Evolutionary conservation across 805 yeast species (phyloP).

Genomic region (Nadsonia fulvescens): DNA sequence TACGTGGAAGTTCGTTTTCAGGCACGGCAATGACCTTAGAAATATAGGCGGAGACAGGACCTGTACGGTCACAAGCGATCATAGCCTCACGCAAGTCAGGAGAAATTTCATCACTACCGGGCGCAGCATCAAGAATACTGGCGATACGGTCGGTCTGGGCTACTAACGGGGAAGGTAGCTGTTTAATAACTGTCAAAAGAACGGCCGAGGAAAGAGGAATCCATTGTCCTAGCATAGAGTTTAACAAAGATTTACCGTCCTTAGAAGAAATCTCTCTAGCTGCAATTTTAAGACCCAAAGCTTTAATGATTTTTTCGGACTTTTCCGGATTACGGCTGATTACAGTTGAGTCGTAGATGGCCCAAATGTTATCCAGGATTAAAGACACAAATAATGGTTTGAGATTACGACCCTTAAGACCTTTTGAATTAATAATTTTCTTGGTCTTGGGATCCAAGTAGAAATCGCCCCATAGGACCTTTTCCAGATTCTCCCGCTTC

Average conservation of each 20-base stretch:
- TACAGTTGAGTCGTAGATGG: slow-evolving; percentile 57
- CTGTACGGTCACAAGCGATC: slow-evolving; percentile 44
- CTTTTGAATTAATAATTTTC: slow-evolving; percentile 38
- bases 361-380: slow-evolving; percentile 83
- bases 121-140: slow-evolving; percentile 41
- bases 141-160: slow-evolving; percentile 65
- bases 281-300: slow-evolving; percentile 46
- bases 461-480: slow-evolving; percentile 92
- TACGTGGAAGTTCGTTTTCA: slow-evolving; percentile 55
- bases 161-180: slow-evolving; percentile 61
- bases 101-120: slow-evolving; percentile 32
- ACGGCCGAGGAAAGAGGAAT: slow-evolving; percentile 80
- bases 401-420: slow-evolving; percentile 30
- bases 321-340: slow-evolving; percentile 49
- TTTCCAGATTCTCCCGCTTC: slow-evolving; percentile 56
- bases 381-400: slow-evolving; percentile 79
- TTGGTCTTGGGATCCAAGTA: slow-evolving; percentile 81
- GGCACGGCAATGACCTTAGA: slow-evolving; percentile 84
- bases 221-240: slow-evolving; percentile 77
- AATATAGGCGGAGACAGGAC: slow-evolving; percentile 59
- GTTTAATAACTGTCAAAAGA: slow-evolving; percentile 65
- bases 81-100: slow-evolving; percentile 34
- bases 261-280: slow-evolving; percentile 69
- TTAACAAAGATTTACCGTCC: slow-evolving; percentile 47
- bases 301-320: slow-evolving; percentile 53